Conservation (phyloP, 2,329 filamentous ascomycete genomes). For the Talaromyces funiculosus region DNA sequence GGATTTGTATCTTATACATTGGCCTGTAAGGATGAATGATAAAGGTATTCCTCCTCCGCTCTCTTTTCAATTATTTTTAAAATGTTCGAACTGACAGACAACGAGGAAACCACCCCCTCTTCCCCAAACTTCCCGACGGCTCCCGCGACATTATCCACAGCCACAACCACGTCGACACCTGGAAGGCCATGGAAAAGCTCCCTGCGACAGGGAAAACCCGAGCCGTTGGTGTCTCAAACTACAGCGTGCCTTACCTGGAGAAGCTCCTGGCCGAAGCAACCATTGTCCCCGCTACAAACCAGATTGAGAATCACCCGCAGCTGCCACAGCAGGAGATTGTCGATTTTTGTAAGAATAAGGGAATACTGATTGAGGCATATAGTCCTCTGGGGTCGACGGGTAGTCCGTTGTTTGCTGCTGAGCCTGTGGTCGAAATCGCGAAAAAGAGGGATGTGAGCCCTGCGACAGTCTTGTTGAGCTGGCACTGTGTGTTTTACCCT, state of each 20-base stretch:
- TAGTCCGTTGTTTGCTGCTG: conserved; percentile 38
- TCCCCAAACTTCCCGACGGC: conserved; percentile 70
- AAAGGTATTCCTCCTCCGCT: conserved; percentile 36
- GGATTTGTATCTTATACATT: conserved; percentile 67
- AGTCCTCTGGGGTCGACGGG: conserved; percentile 41
- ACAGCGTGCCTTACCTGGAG: conserved; percentile 45
- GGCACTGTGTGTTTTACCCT: conserved; percentile 34
- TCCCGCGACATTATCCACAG: conserved; percentile 64
- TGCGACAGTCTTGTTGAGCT: conserved; percentile 39
- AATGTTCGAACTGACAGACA: conserved; percentile 38
- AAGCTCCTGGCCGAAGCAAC: conserved; percentile 41
- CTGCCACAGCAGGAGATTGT: conserved; percentile 46
- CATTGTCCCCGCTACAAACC: conserved; percentile 45
- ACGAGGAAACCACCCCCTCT: conserved; percentile 40
- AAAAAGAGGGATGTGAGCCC: conserved; percentile 35
- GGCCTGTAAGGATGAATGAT: conserved; percentile 51
- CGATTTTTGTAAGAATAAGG: conserved; percentile 47
- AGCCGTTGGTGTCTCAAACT: conserved; percentile 51
- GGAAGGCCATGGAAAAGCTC: conserved; percentile 46
- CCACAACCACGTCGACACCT: conserved; percentile 58
- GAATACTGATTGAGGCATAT: conserved; percentile 46
- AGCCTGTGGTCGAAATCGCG: conserved; percentile 38
- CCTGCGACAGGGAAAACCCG: conserved; percentile 39
- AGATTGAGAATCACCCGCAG: conserved; percentile 51
- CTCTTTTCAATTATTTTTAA: conserved; percentile 33